Evolutionary conservation across 495 filamentous ascomycete species (phyloP), one percentile per base, ranked within the genome.

Genomic region (Lasiosphaeriaceae sp.): DNA sequence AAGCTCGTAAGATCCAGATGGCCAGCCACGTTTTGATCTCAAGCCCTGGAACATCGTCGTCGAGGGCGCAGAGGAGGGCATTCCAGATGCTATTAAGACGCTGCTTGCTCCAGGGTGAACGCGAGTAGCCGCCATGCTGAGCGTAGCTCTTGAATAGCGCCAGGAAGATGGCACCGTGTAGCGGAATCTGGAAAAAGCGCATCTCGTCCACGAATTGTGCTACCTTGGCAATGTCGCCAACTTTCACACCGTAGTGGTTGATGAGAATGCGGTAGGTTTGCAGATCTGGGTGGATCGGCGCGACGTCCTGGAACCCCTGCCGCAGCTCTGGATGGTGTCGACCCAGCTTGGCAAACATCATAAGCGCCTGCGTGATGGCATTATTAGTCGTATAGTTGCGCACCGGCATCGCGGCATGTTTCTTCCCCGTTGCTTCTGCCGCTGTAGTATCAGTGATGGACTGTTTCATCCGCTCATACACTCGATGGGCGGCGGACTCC

Each of bases 381-480:
- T 77, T 82, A 55, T 82, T 76, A 56, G 62, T 71, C 26, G 56
- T 67, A 56, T 73, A 80, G 57, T 77, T 66, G 23, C 63, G 68
- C 14, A 71, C 65, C 21, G 77, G 77, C 14, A 74, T 41, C 37
- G 46, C 56, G 16, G 34, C 67, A 59, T 7, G 58, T 47, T 17
- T 63, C 60, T 41, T 23, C 29, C 4, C n/a, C 9, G 14, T 22
- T 2, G 3, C 16, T 14, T 50, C 23, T 31, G 22, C 29, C 17
- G 21, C 29, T 35, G 5, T 12, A 11, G 48, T 2, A 34, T 71
- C 62, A 22, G 76, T 69, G n/a, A 76, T 69, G 16, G 82, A 29
- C 2, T 55, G 66, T 66, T 88, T 91, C 90, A 97, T 96, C 47
- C 86, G 83, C 52, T 83, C 77, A 68, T 95, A 96, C 4, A 96